Evolutionary conservation across 2,329 filamentous ascomycete species (phyloP).

Genomic region (Monosporascus ibericus): DNA sequence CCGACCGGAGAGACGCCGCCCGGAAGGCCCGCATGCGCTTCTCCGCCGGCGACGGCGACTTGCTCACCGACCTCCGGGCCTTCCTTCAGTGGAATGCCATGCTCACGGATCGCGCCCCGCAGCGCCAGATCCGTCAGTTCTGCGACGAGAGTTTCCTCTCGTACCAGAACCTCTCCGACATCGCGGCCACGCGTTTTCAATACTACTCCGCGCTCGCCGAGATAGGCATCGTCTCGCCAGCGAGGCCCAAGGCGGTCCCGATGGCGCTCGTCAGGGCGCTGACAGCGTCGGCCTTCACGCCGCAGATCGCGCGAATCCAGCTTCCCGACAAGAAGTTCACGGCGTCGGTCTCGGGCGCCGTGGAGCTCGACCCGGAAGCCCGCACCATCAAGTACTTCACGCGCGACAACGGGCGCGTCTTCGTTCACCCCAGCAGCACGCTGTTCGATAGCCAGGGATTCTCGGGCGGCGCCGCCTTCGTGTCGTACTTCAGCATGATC

Average conservation of each 20-base stretch:
- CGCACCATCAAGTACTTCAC: slow-evolving; percentile 89
- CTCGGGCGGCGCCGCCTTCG: slow-evolving; percentile 65
- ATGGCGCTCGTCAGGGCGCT: slow-evolving; percentile 59
- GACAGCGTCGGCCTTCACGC: slow-evolving; percentile 68
- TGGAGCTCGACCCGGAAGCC: slow-evolving; percentile 90
- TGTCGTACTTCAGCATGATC: slow-evolving; percentile 90
- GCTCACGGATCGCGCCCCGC: slow-evolving; percentile 49
- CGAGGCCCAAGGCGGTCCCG: slow-evolving; percentile 19
- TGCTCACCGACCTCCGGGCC: slow-evolving; percentile 79
- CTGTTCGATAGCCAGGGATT: slow-evolving; percentile 80
- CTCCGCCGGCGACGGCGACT: slow-evolving; percentile 72
- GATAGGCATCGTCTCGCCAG: slow-evolving; percentile 63
- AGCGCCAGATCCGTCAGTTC: slow-evolving; percentile 64
- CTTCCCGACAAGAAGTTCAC: slow-evolving; percentile 96
- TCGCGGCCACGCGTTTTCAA: slow-evolving; percentile 77
- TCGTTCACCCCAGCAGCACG: slow-evolving; percentile 84
- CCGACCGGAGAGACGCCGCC: slow-evolving; percentile 73
- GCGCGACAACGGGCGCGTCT: slow-evolving; percentile 78
- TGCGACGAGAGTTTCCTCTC: slow-evolving; percentile 84
- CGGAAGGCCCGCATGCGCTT: slow-evolving; percentile 72
- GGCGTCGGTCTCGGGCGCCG: slow-evolving; percentile 76
- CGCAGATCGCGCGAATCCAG: slow-evolving; percentile 85
- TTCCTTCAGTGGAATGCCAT: slow-evolving; percentile 77
- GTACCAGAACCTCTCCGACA: slow-evolving; percentile 78
- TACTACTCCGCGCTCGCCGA: slow-evolving; percentile 83